These are phyloP conservation scores for Margaritispora aquatica DNA, from an alignment of 495 filamentous ascomycete genomes.

Conservation along the genomic window DNA sequence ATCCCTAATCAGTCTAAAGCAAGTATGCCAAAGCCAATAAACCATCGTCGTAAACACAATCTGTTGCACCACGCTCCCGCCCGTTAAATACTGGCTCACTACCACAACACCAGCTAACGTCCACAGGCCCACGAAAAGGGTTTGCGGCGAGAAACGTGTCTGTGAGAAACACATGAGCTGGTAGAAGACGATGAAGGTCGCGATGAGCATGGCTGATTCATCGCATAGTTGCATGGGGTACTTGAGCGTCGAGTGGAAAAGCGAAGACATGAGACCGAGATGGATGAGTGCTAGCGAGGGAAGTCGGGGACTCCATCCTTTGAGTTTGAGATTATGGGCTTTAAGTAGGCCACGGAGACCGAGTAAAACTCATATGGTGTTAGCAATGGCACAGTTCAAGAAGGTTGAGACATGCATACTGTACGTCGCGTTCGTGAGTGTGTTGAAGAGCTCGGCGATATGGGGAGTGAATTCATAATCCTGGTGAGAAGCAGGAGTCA, in stretches of 20 bases:
- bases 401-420: background rate
- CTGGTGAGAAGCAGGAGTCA: background rate
- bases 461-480: conserved; percentile 9
- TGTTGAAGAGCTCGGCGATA: conserved; percentile 6
- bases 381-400: background rate
- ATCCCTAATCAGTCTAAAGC: conserved; percentile 2
- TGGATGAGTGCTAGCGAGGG: conserved; percentile 3
- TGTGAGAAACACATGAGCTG: conserved; percentile 4
- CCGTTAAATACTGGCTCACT: background rate
- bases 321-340: background rate
- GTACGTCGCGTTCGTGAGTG: conserved; percentile 3
- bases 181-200: conserved; percentile 7
- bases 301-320: background rate
- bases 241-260: conserved; percentile 8
- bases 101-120: background rate
- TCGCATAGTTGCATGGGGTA: conserved; percentile 7
- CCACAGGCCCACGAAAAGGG: background rate
- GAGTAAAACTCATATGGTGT: background rate
- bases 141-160: background rate
- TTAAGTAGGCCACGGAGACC: conserved; percentile 3
- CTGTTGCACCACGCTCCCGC: conserved; percentile 4
- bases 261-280: conserved; percentile 1
- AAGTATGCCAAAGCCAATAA: conserved; percentile 9
- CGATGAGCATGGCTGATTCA: conserved; percentile 9
- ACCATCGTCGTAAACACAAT: conserved; percentile 7